Conservation (phyloP, 75 land plant species). For the Larix kaempferi region DNA sequence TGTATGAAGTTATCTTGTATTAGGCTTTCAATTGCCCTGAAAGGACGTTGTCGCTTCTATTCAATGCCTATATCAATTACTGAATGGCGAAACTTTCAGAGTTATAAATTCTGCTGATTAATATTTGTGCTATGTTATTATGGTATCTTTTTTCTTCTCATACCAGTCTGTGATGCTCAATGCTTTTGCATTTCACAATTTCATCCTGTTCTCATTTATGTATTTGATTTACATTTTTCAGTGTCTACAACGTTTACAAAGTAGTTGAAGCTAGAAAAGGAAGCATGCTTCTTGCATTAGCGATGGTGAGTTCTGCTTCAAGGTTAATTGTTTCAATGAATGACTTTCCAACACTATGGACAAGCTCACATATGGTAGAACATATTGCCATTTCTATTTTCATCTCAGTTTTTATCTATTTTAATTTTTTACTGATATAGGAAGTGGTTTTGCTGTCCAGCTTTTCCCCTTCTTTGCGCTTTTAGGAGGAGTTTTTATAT, state of each 20-base stretch:
- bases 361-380: neutral
- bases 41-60: no score
- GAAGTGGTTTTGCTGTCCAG: constrained; percentile 36
- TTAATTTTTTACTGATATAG: neutral
- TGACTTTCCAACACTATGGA: neutral
- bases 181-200: neutral
- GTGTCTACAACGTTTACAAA: constrained; percentile 77
- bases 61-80: no score
- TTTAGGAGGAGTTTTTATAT: constrained; percentile 62
- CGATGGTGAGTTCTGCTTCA: constrained; percentile 65
- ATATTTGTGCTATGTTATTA: neutral
- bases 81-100: neutral
- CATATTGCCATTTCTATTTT: neutral
- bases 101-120: neutral
- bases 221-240: constrained; percentile 25
- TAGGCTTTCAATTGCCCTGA: no score
- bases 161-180: neutral
- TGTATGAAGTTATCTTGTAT: no score
- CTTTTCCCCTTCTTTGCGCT: constrained; percentile 82
- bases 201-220: constrained; percentile 5
- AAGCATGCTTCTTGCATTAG: constrained; percentile 85
- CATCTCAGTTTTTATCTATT: neutral
- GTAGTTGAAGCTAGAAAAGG: constrained; percentile 81
- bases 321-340: neutral
- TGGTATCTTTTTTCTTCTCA: neutral